Percentiles rank a stretch among this genome's conserved stretches.
These are phyloP conservation scores for Agrostemma githago DNA, from an alignment of 148 eudicot species.

Conservation along the genomic window DNA sequence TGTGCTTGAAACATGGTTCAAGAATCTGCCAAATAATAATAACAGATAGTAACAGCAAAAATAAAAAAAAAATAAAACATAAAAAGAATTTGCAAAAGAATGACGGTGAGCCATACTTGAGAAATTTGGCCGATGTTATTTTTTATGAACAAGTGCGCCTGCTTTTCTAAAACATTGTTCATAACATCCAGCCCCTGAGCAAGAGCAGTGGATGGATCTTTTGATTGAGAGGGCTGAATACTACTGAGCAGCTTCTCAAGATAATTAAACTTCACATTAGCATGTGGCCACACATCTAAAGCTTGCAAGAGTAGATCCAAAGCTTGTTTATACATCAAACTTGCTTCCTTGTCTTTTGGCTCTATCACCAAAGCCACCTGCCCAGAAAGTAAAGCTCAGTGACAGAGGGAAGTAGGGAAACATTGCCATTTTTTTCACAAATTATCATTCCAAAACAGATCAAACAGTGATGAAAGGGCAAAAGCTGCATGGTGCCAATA, in stretches of 20 bases:
- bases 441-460: background rate
- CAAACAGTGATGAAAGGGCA: background rate
- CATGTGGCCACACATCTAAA: conserved; percentile 99
- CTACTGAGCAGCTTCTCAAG: conserved; percentile 93
- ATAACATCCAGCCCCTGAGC: conserved; percentile 96
- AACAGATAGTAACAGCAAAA: conserved; percentile 2
- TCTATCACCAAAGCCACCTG: conserved; percentile 98
- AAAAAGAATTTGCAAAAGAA: background rate
- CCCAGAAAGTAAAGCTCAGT: background rate
- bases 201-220: conserved; percentile 97
- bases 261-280: conserved; percentile 96
- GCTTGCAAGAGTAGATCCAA: conserved; percentile 90
- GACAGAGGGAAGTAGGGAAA: background rate
- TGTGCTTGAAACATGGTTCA: conserved; percentile 93
- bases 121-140: conserved; percentile 92
- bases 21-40: conserved; percentile 63
- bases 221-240: conserved; percentile 87
- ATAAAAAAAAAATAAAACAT: conserved; percentile 6
- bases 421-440: background rate
- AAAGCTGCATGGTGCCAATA: background rate
- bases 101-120: conserved; percentile 46
- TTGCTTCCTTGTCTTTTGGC: conserved; percentile 98
- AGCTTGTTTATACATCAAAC: conserved; percentile 92
- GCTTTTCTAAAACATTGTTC: conserved; percentile 97
- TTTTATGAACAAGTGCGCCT: conserved; percentile 88